A percentile compares a stretch with the other conserved stretches of the same genome.
Conservation (phyloP, 768 basidiomycete genomes). For the Hortiboletus campestris region DNA sequence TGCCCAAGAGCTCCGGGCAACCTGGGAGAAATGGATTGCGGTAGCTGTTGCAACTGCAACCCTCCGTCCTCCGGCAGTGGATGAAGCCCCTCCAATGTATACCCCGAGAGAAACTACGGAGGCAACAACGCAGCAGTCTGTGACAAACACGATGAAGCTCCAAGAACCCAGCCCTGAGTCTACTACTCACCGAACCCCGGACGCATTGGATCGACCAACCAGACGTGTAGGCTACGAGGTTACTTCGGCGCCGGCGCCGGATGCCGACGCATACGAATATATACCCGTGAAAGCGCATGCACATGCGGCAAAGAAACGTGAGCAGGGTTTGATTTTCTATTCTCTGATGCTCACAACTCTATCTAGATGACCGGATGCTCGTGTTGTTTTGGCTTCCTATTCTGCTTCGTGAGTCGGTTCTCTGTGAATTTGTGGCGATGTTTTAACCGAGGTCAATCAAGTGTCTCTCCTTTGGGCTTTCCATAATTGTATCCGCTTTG, state of each 20-base stretch:
- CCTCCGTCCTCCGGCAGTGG: slow-evolving; percentile 40
- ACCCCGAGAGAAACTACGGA: slow-evolving; percentile 53
- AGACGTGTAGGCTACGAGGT: slow-evolving; percentile 47
- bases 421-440: neutral
- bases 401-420: slow-evolving; percentile 60
- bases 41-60: slow-evolving; percentile 50
- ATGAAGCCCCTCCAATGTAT: slow-evolving; percentile 70
- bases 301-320: slow-evolving; percentile 63
- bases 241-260: slow-evolving; percentile 55
- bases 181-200: slow-evolving; percentile 22
- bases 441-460: slow-evolving; percentile 23
- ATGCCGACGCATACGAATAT: slow-evolving; percentile 68
- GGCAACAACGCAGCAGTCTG: neutral
- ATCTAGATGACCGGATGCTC: slow-evolving; percentile 79
- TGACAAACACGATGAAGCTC: neutral
- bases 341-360: slow-evolving; percentile 1
- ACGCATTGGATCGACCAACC: slow-evolving; percentile 34
- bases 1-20: slow-evolving; percentile 62
- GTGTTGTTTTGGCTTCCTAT: slow-evolving; percentile 86
- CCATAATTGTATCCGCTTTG: slow-evolving; percentile 52
- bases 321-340: slow-evolving; percentile 12
- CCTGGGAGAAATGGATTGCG: slow-evolving; percentile 77
- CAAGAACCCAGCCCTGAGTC: slow-evolving; percentile 11
- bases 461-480: slow-evolving; percentile 65
- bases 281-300: slow-evolving; percentile 46